Conservation (phyloP, 179 eudicot species). For the Silene coronaria region DNA sequence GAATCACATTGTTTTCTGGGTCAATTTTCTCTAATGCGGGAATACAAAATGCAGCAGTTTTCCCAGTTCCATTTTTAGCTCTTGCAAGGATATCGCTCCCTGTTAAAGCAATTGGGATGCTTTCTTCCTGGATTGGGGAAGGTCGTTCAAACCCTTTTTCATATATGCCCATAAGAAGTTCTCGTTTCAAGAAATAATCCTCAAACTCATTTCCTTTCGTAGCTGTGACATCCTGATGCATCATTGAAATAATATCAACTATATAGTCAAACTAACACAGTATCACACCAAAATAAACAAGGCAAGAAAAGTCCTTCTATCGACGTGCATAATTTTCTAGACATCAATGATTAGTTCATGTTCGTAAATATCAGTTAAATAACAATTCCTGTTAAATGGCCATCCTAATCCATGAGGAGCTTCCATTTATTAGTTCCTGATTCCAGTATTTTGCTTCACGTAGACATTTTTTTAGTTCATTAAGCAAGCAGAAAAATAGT, state of each 20-base stretch:
- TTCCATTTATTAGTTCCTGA: background rate
- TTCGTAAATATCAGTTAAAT: background rate
- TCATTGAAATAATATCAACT: constrained; percentile 5
- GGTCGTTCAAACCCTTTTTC: constrained; percentile 91
- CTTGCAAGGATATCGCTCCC: constrained; percentile 81
- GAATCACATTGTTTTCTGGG: constrained; percentile 74
- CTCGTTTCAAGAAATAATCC: constrained; percentile 83
- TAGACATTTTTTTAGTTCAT: background rate
- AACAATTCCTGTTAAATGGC: background rate
- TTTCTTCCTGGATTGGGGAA: constrained; percentile 90
- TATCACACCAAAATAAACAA: background rate
- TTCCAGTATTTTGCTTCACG: background rate
- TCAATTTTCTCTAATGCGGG: constrained; percentile 83
- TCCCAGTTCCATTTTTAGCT: constrained; percentile 86
- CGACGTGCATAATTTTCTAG: background rate
- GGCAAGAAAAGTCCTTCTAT: background rate
- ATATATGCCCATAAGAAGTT: constrained; percentile 76
- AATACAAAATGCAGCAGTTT: constrained; percentile 80
- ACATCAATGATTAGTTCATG: background rate
- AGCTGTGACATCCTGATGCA: constrained; percentile 83
- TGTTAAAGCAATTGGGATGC: constrained; percentile 87
- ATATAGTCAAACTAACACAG: background rate
- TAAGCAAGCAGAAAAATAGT: background rate
- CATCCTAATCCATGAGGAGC: background rate
- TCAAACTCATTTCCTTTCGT: constrained; percentile 96